Percentiles rank a stretch among this genome's conserved stretches.
Conservation (phyloP, 2,329 filamentous ascomycete species). For the Acrodontium crateriforme region DNA sequence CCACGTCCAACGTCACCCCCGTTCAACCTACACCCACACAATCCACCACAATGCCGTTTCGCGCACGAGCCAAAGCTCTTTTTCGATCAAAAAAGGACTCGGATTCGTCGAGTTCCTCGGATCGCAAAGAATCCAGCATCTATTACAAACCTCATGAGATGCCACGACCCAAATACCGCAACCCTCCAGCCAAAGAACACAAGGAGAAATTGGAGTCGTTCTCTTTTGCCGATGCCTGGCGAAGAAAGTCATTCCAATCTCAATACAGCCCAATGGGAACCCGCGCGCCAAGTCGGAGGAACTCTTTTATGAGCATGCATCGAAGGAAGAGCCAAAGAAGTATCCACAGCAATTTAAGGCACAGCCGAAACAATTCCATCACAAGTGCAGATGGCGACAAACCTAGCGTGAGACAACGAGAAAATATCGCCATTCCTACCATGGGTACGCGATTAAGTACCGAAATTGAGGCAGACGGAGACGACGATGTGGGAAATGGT, state of each 20-base stretch:
- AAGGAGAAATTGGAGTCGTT: constrained; percentile 36
- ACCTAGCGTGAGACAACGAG: constrained; percentile 7
- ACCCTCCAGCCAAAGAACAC: constrained; percentile 36
- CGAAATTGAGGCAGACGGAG: constrained; percentile 29
- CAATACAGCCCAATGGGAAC: constrained; percentile 37
- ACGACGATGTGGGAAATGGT: constrained; percentile 36
- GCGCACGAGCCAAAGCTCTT: constrained; percentile 31
- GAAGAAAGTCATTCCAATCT: constrained; percentile 30
- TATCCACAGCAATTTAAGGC: background rate
- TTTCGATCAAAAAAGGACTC: constrained; percentile 22
- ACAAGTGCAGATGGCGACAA: constrained; percentile 4
- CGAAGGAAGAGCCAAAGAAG: constrained; percentile 11
- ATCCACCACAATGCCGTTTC: constrained; percentile 30
- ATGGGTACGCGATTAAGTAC: constrained; percentile 18
- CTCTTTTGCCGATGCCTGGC: constrained; percentile 33
- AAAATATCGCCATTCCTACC: too few relatives aligned
- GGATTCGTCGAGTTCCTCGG: constrained; percentile 10
- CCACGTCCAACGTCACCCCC: background rate
- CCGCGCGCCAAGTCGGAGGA: constrained; percentile 23
- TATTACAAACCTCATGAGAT: constrained; percentile 40
- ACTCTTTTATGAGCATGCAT: constrained; percentile 16
- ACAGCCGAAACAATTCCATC: constrained; percentile 4
- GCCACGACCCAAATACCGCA: constrained; percentile 36
- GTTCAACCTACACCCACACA: constrained; percentile 6
- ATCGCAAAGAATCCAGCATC: constrained; percentile 29